Conservation (phyloP, 2,329 filamentous ascomycete species). For the Sarocladium oryzae region DNA sequence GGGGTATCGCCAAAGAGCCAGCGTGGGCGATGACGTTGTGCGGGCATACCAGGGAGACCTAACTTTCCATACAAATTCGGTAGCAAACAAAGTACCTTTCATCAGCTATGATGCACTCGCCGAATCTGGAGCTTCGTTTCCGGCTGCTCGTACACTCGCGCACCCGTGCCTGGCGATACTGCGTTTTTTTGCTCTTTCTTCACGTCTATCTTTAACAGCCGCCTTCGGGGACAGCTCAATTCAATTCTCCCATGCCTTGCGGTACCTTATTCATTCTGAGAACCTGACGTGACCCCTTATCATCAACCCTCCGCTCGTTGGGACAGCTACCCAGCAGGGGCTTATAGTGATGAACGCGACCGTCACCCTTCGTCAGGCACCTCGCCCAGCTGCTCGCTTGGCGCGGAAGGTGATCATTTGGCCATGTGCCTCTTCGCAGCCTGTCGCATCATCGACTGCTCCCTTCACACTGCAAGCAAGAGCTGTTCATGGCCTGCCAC, state of each 20-base stretch:
- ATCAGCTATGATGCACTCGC: too few relatives aligned
- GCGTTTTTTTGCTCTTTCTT: not conserved
- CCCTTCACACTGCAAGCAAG: not conserved
- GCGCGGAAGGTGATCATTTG: not conserved
- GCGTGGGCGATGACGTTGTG: constrained; percentile 3
- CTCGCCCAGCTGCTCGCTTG: not conserved
- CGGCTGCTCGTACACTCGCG: constrained; percentile 4
- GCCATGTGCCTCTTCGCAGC: not conserved
- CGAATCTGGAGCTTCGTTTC: constrained; percentile 8
- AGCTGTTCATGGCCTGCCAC: not conserved
- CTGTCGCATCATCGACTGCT: not conserved
- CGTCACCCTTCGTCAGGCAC: not conserved
- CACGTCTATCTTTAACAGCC: not conserved
- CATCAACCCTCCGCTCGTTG: not conserved
- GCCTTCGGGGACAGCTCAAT: not conserved
- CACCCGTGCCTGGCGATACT: not conserved
- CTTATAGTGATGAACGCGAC: not conserved
- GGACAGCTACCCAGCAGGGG: not conserved
- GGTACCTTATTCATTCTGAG: not conserved
- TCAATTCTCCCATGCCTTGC: not conserved
- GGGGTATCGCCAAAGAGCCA: not conserved
- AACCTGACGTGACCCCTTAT: not conserved
- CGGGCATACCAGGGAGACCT: not conserved
- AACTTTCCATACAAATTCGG: not conserved
- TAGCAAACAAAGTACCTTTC: not conserved